Evolutionary conservation across 768 basidiomycete genomes (phyloP).

Genomic region (Hebeloma cylindrosporum): DNA sequence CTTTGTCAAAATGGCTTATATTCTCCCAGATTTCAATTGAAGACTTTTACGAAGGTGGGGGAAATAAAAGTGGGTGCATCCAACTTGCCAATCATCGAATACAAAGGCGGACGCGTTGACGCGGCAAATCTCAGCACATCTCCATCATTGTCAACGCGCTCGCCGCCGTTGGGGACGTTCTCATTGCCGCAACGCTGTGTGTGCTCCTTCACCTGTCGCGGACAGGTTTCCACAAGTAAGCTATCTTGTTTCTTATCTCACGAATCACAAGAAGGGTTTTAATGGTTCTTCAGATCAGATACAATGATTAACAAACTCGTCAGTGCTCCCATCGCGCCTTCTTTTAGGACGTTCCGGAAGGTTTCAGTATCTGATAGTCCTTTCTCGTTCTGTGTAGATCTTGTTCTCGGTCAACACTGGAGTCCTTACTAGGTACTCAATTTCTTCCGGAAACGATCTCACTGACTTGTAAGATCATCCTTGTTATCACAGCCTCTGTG

Average conservation of each 20-base stretch:
- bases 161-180: slow-evolving; percentile 42
- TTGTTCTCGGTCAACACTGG: slow-evolving; percentile 46
- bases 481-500: slow-evolving; percentile 44
- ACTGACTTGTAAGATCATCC: not conserved
- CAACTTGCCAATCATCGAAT: too few relatives aligned
- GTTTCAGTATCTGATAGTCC: not conserved
- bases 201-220: slow-evolving; percentile 39
- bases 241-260: not conserved
- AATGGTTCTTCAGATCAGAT: slow-evolving; percentile 36
- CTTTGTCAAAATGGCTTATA: not conserved
- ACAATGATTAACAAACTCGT: slow-evolving; percentile 46
- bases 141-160: slow-evolving; percentile 43
- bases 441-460: not conserved
- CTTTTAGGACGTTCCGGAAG: not conserved
- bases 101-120: not conserved
- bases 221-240: slow-evolving; percentile 45
- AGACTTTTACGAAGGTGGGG: slow-evolving; percentile 34
- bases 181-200: slow-evolving; percentile 43
- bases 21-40: slow-evolving; percentile 27
- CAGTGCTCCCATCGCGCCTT: slow-evolving; percentile 11
- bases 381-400: slow-evolving; percentile 28
- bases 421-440: slow-evolving; percentile 36
- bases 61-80: slow-evolving; percentile 31
- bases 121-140: slow-evolving; percentile 25
- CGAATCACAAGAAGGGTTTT: slow-evolving; percentile 1